Base-by-base conservation (phyloP, 768 basidiomycete genomes). In the Boletus huronensis region DNA sequence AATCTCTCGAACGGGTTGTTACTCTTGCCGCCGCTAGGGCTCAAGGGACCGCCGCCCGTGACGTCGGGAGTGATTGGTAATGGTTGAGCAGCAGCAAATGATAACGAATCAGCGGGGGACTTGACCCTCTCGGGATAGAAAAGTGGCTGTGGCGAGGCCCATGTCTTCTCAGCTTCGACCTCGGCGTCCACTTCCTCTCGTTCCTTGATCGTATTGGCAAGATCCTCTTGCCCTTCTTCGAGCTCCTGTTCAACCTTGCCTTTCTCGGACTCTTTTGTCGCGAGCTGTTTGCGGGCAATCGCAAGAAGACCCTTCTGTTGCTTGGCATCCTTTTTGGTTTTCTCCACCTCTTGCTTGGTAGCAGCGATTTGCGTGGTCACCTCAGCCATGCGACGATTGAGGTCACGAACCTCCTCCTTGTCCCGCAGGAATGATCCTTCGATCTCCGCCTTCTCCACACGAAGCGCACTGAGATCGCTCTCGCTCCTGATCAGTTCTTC, bases 291-390 rank as follows among this genome's bases (percentile, higher is more conserved):
- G 75, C 87, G 88, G 6, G 92, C 90, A 67, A 98, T 96, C 5
- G 94, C 94, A 23, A 96, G 79, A 58, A 96, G 78, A 10, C 97
- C 97, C 69, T 93, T 98, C 75, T 98, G 95, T 66, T 97, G 93
- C 69, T 96, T 88, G 2, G 90, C 93, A 48, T 98, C 95, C 73
- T 91, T 98, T 76, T 85, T 94, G 38, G 81, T 70, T 74, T 90
- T 94, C 70, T 98, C 97, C 21, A 93, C 75, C 57, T 90, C 85
- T 11, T 72, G 75, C 69, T 89, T 94, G 48, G 87, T 68, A 11
- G 74, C 65, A 43, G 88, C 82, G 34, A 85, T 85, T 70, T 93
- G 84, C 57, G 85, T 80, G 8, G 84, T 82, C 16, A 83, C 81
- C 63, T 93, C 92, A 13, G 83, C 77, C 88, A 98, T 90, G 68